phyloP scores from a whole-genome alignment of 2,329 filamentous ascomycete genomes.

The Fusarium armeniacum region DNA sequence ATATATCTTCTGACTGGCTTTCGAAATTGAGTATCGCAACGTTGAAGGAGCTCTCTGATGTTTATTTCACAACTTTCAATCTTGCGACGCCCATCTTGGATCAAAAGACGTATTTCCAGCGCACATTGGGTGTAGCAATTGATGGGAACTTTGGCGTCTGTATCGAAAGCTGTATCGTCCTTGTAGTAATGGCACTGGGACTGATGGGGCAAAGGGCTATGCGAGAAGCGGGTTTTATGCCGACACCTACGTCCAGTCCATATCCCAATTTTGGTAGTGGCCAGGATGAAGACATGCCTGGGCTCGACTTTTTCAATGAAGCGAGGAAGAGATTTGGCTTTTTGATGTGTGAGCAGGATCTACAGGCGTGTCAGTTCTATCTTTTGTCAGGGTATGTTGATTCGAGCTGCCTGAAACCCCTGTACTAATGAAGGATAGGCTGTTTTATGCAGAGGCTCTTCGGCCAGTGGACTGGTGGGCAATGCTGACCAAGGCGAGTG shows the following conservation, averaged over 20 bases:
- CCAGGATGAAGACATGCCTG: slow-evolving; percentile 12
- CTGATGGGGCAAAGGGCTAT: slow-evolving; percentile 23
- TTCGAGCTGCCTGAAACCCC: accelerated
- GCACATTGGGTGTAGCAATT: slow-evolving; percentile 29
- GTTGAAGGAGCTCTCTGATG: slow-evolving; percentile 33
- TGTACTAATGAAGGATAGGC: background rate
- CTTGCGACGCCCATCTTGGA: slow-evolving; percentile 30
- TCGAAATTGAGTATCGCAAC: slow-evolving; percentile 14
- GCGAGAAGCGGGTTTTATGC: slow-evolving; percentile 12
- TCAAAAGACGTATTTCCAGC: slow-evolving; percentile 41
- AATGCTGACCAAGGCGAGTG: slow-evolving; percentile 38
- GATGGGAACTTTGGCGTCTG: slow-evolving; percentile 36
- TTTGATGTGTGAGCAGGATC: slow-evolving; percentile 34
- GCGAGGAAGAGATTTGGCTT: slow-evolving; percentile 38
- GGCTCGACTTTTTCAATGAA: slow-evolving; percentile 35
- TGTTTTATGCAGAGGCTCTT: slow-evolving; percentile 38
- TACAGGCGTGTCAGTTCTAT: slow-evolving; percentile 36
- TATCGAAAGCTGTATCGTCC: slow-evolving; percentile 32
- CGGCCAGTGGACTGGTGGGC: slow-evolving; percentile 39
- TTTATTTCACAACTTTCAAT: slow-evolving; percentile 36
- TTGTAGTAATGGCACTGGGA: slow-evolving; percentile 31
- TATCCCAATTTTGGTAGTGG: background rate
- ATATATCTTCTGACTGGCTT: slow-evolving; percentile 17
- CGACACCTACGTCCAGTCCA: background rate
- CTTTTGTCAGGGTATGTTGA: slow-evolving; percentile 22